Conservation (phyloP, 352 stramenopile genomes). For the Pythium sukuiense region DNA sequence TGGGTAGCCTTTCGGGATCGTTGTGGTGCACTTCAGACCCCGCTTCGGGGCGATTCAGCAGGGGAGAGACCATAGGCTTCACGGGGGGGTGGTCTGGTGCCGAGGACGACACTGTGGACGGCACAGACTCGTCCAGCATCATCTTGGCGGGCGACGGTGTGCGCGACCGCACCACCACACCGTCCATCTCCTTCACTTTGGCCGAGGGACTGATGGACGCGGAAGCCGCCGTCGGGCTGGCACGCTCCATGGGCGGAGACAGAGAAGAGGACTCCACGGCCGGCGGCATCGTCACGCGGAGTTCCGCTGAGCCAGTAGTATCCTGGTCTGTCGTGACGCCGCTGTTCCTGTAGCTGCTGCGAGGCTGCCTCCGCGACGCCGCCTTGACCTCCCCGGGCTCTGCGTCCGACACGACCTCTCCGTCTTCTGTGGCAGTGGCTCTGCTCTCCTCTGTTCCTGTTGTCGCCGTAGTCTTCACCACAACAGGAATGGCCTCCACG, state of each 20-base stretch:
- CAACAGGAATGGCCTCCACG: neutral
- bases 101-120: neutral
- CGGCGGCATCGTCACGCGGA: constrained; percentile 14
- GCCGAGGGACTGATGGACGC: constrained; percentile 31
- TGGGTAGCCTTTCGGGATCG: neutral
- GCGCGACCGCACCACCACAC: neutral
- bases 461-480: neutral
- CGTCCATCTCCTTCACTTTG: constrained; percentile 26
- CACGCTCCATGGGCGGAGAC: constrained; percentile 11
- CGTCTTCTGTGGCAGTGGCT: constrained; percentile 2
- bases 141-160: constrained; percentile 19
- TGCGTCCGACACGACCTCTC: constrained; percentile 8
- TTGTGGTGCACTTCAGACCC: neutral
- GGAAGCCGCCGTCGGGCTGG: constrained; percentile 13
- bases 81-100: neutral
- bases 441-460: neutral
- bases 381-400: constrained; percentile 14
- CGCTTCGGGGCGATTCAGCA: neutral
- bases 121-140: constrained; percentile 1
- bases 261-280: neutral
- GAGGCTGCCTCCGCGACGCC: neutral
- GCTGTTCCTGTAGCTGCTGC: neutral
- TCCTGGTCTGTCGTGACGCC: neutral
- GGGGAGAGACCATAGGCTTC: neutral
- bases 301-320: neutral